Conservation (phyloP, 2,329 filamentous ascomycete genomes). For the Colletotrichum limetticola region DNA sequence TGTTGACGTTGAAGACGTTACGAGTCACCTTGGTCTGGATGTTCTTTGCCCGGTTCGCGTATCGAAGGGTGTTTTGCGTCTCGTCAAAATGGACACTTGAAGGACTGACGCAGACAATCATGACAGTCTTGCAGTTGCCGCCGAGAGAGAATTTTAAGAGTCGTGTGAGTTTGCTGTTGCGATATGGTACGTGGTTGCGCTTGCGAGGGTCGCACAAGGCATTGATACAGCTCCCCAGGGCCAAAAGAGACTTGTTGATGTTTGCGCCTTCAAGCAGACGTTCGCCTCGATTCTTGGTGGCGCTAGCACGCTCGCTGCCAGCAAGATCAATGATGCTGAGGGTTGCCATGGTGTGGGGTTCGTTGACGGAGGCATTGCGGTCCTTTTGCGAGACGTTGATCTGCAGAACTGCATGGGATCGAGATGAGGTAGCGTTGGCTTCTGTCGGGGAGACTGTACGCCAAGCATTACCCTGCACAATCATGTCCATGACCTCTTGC, state of each 20-base stretch:
- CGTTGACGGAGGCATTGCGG: slow-evolving; percentile 89
- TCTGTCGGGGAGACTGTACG: slow-evolving; percentile 96
- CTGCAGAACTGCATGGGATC: slow-evolving; percentile 96
- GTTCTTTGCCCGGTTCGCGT: slow-evolving; percentile 98
- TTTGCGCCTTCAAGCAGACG: slow-evolving; percentile 93
- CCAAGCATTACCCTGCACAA: slow-evolving; percentile 92
- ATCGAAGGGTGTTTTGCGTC: slow-evolving; percentile 96
- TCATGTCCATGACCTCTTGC: slow-evolving; percentile 99
- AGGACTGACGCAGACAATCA: slow-evolving; percentile 98
- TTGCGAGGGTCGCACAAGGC: slow-evolving; percentile 94
- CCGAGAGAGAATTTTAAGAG: slow-evolving; percentile 96
- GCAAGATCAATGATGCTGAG: slow-evolving; percentile 98
- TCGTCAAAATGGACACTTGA: slow-evolving; percentile 98
- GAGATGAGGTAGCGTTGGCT: slow-evolving; percentile 96
- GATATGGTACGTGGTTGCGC: slow-evolving; percentile 93
- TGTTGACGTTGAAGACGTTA: slow-evolving; percentile 98
- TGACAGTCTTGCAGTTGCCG: slow-evolving; percentile 98
- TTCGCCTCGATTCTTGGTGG: slow-evolving; percentile 95
- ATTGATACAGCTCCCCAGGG: slow-evolving; percentile 97
- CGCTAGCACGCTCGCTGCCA: slow-evolving; percentile 94
- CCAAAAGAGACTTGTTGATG: slow-evolving; percentile 98
- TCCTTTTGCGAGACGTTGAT: slow-evolving; percentile 97
- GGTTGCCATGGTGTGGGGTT: slow-evolving; percentile 98
- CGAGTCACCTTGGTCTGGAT: slow-evolving; percentile 99
- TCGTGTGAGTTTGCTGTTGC: slow-evolving; percentile 96